Evolutionary conservation across 2,329 filamentous ascomycete species (phyloP).

Genomic region (Cytospora paraplurivora): DNA sequence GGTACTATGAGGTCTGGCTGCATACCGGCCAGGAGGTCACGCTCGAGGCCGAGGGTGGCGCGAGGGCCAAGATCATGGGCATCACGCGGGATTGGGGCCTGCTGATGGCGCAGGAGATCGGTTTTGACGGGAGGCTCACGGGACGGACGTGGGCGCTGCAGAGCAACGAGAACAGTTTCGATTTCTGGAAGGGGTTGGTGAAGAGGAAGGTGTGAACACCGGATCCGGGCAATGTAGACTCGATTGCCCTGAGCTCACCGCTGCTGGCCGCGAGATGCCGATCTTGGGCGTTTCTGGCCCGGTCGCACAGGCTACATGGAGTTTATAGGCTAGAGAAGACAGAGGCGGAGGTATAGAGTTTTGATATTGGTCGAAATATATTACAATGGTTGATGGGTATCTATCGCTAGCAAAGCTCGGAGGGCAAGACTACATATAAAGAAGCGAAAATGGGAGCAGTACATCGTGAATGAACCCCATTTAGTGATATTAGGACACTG

Average conservation of each 20-base stretch:
- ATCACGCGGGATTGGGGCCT: slow-evolving; percentile 93
- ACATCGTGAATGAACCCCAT: background rate
- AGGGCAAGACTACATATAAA: background rate
- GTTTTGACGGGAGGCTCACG: slow-evolving; percentile 69
- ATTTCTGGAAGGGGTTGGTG: slow-evolving; percentile 89
- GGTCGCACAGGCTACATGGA: background rate
- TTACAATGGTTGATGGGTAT: slow-evolving; percentile 7
- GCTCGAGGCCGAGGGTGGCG: slow-evolving; percentile 78
- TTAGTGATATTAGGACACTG: background rate
- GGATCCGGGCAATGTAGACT: too few species aligned
- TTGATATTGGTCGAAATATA: slow-evolving; percentile 29
- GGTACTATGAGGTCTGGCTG: slow-evolving; percentile 84
- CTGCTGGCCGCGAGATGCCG: too few species aligned
- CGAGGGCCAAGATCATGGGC: slow-evolving; percentile 75
- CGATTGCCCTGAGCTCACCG: too few species aligned
- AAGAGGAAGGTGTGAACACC: slow-evolving; percentile 67
- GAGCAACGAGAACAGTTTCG: slow-evolving; percentile 97
- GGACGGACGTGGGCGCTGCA: slow-evolving; percentile 82
- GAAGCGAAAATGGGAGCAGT: background rate
- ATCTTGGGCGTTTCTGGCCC: background rate
- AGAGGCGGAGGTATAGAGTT: slow-evolving; percentile 31
- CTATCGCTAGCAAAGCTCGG: background rate
- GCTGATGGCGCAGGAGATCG: slow-evolving; percentile 80
- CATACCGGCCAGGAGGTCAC: slow-evolving; percentile 74
- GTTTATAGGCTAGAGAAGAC: slow-evolving; percentile 26